phyloP scores from a whole-genome alignment of 148 eudicot species.

The Persicaria maculosa region DNA sequence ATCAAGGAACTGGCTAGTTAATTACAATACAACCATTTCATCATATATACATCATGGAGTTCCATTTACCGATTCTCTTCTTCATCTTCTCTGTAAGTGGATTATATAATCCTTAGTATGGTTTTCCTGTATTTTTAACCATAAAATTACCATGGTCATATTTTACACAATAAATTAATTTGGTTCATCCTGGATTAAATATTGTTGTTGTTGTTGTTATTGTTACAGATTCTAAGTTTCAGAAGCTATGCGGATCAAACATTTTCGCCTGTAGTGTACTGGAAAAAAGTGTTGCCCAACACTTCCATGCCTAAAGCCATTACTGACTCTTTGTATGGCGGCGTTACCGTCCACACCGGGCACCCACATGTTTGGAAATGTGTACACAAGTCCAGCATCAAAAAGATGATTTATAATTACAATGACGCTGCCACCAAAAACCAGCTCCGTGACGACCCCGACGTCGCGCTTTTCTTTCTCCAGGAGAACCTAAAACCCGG shows the following conservation, averaged over 20 bases:
- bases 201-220: not conserved
- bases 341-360: conserved; percentile 26
- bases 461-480: conserved; percentile 48
- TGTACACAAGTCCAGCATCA: conserved; percentile 15
- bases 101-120: not conserved
- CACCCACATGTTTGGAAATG: too few relatives aligned
- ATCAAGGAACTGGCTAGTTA: too few relatives aligned
- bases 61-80: not conserved
- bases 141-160: too few relatives aligned
- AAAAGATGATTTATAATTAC: too few relatives aligned
- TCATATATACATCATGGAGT: conserved; percentile 13
- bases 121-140: too few relatives aligned
- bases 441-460: conserved; percentile 49
- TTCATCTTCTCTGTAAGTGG: conserved; percentile 13
- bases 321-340: conserved; percentile 26
- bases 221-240: conserved; percentile 17
- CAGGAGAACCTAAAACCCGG: conserved; percentile 41
- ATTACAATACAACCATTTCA: too few relatives aligned
- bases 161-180: too few relatives aligned
- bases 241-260: conserved; percentile 16
- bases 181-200: too few relatives aligned
- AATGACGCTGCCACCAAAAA: conserved; percentile 38
- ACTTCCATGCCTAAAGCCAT: conserved; percentile 30
- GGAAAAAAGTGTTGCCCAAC: conserved; percentile 28
- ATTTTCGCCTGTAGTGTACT: conserved; percentile 24